Conservation (phyloP, 176 grass and related monocot genomes). For the Puya raimondii region DNA sequence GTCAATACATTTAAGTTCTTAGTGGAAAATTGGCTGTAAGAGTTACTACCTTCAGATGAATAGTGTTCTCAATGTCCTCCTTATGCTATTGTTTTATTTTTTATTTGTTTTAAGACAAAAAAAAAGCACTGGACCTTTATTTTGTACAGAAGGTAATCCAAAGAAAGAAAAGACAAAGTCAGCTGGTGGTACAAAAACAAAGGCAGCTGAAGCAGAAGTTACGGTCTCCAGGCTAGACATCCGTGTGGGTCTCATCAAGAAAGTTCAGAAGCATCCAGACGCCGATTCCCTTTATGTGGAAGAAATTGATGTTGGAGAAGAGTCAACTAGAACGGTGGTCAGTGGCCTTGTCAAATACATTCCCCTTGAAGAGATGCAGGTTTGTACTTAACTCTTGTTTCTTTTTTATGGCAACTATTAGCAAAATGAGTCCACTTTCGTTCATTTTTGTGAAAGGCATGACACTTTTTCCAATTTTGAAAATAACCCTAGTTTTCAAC, state of each 20-base stretch:
- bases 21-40: not conserved
- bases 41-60: slow-evolving; percentile 1
- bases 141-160: slow-evolving; percentile 32
- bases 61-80: not conserved
- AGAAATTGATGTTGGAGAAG: slow-evolving; percentile 94
- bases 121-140: not conserved
- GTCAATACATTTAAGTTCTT: not conserved
- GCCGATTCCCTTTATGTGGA: slow-evolving; percentile 95
- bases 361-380: slow-evolving; percentile 91
- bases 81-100: too few species aligned
- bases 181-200: slow-evolving; percentile 54
- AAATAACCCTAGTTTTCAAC: too few species aligned
- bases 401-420: not conserved
- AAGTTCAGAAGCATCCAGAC: slow-evolving; percentile 86
- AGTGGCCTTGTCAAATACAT: slow-evolving; percentile 95
- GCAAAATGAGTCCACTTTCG: too few species aligned
- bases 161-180: slow-evolving; percentile 66
- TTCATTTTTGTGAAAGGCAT: not conserved
- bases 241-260: slow-evolving; percentile 72
- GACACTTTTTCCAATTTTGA: not conserved
- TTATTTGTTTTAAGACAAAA: not conserved
- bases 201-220: slow-evolving; percentile 50
- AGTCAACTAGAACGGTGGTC: slow-evolving; percentile 72
- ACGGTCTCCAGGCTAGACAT: slow-evolving; percentile 68
- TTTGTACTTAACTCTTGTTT: not conserved